Evolutionary conservation across 345 rosid genomes (phyloP).

Genomic region (Camelina hispida): DNA sequence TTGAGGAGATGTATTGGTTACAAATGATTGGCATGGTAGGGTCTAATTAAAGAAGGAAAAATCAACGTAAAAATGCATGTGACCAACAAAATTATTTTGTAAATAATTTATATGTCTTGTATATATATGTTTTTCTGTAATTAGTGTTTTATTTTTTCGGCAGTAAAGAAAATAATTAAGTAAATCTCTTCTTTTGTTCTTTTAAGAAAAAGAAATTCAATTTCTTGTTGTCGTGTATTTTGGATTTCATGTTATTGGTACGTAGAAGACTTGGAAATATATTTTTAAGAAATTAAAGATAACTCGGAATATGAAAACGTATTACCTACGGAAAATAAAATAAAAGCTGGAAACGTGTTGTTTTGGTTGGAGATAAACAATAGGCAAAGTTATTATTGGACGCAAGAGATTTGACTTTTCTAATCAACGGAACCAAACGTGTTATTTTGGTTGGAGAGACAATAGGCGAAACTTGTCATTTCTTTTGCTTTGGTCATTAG

Average conservation of each 20-base stretch:
- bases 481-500: slow-evolving; percentile 4
- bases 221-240: not conserved
- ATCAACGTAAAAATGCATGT: slow-evolving; percentile 29
- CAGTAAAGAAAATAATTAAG: not conserved
- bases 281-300: too few relatives aligned
- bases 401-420: not conserved
- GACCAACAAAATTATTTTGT: not conserved
- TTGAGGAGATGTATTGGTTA: not conserved
- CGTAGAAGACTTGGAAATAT: not conserved
- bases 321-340: not conserved
- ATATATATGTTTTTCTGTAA: too few relatives aligned
- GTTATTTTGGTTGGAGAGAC: slow-evolving; percentile 2
- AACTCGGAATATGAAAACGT: not conserved
- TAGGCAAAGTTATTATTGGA: too few relatives aligned
- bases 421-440: slow-evolving; percentile 11
- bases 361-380: not conserved
- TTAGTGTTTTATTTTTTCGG: not conserved
- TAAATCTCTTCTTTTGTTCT: too few relatives aligned
- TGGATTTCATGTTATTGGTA: not conserved
- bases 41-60: not conserved
- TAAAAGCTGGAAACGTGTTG: slow-evolving; percentile 3
- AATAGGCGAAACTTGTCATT: not conserved
- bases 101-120: not conserved
- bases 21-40: slow-evolving; percentile 1
- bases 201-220: too few relatives aligned